These are phyloP conservation scores for Exophiala phaeomuriformis DNA, from an alignment of 2,329 filamentous ascomycete genomes.

Conservation along the genomic window DNA sequence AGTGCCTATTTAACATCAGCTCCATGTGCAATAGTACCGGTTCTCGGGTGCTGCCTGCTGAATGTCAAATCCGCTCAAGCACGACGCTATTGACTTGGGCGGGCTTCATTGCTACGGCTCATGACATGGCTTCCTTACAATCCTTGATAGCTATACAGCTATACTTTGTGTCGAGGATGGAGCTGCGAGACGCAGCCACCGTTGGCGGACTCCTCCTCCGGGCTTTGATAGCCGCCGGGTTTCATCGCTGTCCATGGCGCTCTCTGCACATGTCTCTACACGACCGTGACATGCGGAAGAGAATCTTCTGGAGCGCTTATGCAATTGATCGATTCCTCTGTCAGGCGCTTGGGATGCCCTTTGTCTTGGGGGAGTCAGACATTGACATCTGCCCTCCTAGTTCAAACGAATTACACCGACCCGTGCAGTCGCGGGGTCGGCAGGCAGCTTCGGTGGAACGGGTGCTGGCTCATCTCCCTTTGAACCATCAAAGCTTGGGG, in stretches of 20 bases:
- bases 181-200: slow-evolving; percentile 51
- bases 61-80: slow-evolving; percentile 39
- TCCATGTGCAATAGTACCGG: slow-evolving; percentile 33
- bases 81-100: slow-evolving; percentile 46
- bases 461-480: background rate
- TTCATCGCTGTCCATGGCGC: slow-evolving; percentile 52
- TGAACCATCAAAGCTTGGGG: background rate
- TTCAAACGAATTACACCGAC: slow-evolving; percentile 7
- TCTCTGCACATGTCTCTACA: slow-evolving; percentile 37
- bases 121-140: slow-evolving; percentile 40
- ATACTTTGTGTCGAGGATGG: slow-evolving; percentile 50
- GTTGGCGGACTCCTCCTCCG: slow-evolving; percentile 50
- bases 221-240: slow-evolving; percentile 50
- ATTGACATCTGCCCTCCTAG: slow-evolving; percentile 47
- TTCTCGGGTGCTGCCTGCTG: slow-evolving; percentile 38
- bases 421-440: background rate
- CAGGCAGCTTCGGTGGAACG: background rate
- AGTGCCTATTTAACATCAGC: slow-evolving; percentile 48
- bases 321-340: slow-evolving; percentile 50
- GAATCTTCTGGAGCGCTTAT: slow-evolving; percentile 54
- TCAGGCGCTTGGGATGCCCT: slow-evolving; percentile 50
- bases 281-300: slow-evolving; percentile 44
- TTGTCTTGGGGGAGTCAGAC: slow-evolving; percentile 51
- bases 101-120: slow-evolving; percentile 43
- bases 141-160: slow-evolving; percentile 49